Base-by-base conservation (phyloP, 139 green algal species). In the Chlorokybus atmophyticus region DNA sequence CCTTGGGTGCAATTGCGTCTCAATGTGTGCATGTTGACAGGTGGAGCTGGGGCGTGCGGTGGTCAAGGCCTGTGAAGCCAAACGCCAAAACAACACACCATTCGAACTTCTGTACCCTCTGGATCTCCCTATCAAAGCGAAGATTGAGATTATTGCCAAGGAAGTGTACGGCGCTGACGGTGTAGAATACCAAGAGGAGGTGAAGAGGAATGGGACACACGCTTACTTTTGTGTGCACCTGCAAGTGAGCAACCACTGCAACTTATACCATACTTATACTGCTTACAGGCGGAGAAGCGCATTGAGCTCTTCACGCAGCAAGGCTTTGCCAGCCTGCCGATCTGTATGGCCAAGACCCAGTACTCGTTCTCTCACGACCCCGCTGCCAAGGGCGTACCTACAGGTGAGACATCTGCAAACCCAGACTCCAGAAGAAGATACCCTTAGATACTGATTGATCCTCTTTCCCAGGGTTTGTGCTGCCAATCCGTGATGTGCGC, bases 271-370 rank as follows among this genome's bases (percentile, higher is more conserved):
- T n/a, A n/a, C 38, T 44, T 44, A 10, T 44, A 8, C 7, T 8
- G 8, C 17, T 23, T 59, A 19, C 50, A 66, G 57, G 67, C 71
- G 21, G 63, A 81, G 53, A 61, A 67, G 38, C 48, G 79, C 42
- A 86, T 94, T 25, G 76, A 75, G 39, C 28, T 62, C 53, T 95
- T 83, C 79, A 85, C 71, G 0, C 52, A 56, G 39, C 85, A 93
- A 73, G 91, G 91, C 26, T 94, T 93, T 55, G 77, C 64, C 54
- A 66, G 79, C 25, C 77, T 99, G 58, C 92, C 92, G 39, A 90
- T 99, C 54, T 99, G 92, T 79, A 97, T 97, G 84, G 92, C 92
- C 47, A 99, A 99, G 75, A 99, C 92, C 42, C 90, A 94, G 72
- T 95, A 95, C 79, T 87, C 76, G 42, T 95, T 95, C 74, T 85